Conservation (phyloP, 768 basidiomycete species). For the Hemileccinum impolitum region DNA sequence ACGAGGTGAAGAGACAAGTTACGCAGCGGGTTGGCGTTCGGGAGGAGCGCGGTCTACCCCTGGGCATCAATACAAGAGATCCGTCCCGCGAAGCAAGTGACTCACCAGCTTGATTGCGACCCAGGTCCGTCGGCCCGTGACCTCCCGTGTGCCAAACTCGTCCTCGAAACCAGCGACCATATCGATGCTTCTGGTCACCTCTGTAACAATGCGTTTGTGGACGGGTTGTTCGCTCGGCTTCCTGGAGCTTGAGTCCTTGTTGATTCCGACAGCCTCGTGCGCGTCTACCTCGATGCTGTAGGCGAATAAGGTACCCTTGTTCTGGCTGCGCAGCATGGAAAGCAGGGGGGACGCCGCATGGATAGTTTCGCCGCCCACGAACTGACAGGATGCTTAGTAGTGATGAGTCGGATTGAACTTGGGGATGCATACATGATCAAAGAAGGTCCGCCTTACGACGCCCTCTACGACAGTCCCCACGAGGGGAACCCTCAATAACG, state of each 20-base stretch:
- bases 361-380: conserved; percentile 86
- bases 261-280: conserved; percentile 39
- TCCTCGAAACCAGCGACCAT: conserved; percentile 82
- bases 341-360: conserved; percentile 65
- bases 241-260: conserved; percentile 1
- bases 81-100: neutral
- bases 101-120: conserved; percentile 82
- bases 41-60: conserved; percentile 63
- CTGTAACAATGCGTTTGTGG: conserved; percentile 65
- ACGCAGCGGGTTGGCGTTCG: conserved; percentile 56
- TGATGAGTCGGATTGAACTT: neutral
- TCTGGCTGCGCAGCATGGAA: conserved; percentile 53
- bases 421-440: conserved; percentile 58
- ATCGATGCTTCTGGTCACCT: conserved; percentile 75
- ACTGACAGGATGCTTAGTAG: conserved; percentile 39
- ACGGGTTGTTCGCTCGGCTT: conserved; percentile 26
- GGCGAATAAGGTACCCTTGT: conserved; percentile 73
- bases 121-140: conserved; percentile 60
- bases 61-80: neutral
- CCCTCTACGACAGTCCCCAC: conserved; percentile 62
- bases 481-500: conserved; percentile 47
- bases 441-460: conserved; percentile 79
- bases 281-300: conserved; percentile 88
- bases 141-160: conserved; percentile 21
- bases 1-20: conserved; percentile 60